phyloP scores from a whole-genome alignment of 495 filamentous ascomycete genomes.

The Tuber brumale region DNA sequence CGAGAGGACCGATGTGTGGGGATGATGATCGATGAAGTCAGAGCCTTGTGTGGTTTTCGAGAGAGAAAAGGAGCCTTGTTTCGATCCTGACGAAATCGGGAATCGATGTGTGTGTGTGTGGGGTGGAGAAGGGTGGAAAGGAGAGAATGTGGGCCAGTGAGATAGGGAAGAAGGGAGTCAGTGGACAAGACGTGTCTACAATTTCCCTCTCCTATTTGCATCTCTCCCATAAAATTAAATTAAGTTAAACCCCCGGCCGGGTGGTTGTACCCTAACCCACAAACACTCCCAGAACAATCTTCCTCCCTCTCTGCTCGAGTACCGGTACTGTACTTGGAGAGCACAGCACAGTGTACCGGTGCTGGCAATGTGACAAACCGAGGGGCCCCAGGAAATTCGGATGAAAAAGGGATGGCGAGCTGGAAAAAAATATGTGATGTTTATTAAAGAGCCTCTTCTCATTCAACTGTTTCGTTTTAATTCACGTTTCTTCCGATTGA shows the following conservation, averaged over 20 bases:
- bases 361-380: too few species aligned
- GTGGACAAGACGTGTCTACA: neutral
- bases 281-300: neutral
- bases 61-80: neutral
- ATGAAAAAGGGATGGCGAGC: neutral
- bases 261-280: neutral
- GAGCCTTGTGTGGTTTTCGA: neutral
- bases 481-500: neutral
- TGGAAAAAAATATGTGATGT: neutral
- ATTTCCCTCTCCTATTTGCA: too few species aligned
- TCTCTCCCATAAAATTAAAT: too few species aligned
- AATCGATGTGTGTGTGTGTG: neutral
- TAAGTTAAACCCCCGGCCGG: neutral
- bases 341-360: too few species aligned
- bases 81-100: neutral
- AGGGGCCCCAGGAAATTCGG: neutral
- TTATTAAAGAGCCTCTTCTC: neutral
- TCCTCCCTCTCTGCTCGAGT: neutral
- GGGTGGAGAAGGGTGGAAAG: neutral
- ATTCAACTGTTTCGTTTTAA: neutral
- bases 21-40: constrained; percentile 2
- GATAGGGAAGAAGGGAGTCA: neutral
- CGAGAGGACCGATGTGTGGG: neutral
- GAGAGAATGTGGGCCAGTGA: neutral
- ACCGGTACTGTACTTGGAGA: too few species aligned